Evolutionary conservation across 768 basidiomycete genomes (phyloP), one percentile per base, ranked within the genome.

Genomic region (Leucosporidium scottii): DNA sequence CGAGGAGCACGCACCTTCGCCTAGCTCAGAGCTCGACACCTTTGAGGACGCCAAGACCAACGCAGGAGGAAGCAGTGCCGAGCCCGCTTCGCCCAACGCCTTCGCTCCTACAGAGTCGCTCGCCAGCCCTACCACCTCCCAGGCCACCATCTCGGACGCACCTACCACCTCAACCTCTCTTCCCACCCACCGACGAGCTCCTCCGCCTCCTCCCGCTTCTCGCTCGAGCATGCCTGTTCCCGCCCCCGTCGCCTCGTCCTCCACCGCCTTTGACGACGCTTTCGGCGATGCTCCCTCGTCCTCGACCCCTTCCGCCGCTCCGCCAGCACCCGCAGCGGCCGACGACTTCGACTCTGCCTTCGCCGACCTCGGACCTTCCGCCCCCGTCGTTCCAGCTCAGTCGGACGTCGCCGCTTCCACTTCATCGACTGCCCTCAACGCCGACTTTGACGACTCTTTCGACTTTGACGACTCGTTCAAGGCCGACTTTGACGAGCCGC

Each of bases 391-490:
- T 13, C 39, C 39, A 44, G 39, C 39, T 44, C 39, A 44, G 39
- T 44, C 39, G 39, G 13, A 15, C 15, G 8, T 44, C 39, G 39
- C 8, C 7, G 39, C 39, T 12, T 44, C 39, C 8, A 44, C 60
- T 76, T 77, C 59, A 77, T 78, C 65, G 76, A 76, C 65, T 76
- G 75, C 59, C 74, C 71, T 15, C 75, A 20, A 15, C 59, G 15
- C 8, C 74, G 75, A 2, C 75, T 78, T 50, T 76, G 4, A 73
- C 76, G 28, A 39, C 34, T 8, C 60, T 66, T 25, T 25, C 47
- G 39, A 28, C 44, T 44, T 48, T 13, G 47, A 48, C 27, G 59
- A 60, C 59, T 28, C n/a, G 15, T 47, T 66, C 44, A 44, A 47
- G 28, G 44, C 30, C 50, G 58, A 28, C 50, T 17, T 44, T 23